phyloP scores from a whole-genome alignment of 2,329 filamentous ascomycete genomes.

The Pseudocercospora fijiensis region DNA sequence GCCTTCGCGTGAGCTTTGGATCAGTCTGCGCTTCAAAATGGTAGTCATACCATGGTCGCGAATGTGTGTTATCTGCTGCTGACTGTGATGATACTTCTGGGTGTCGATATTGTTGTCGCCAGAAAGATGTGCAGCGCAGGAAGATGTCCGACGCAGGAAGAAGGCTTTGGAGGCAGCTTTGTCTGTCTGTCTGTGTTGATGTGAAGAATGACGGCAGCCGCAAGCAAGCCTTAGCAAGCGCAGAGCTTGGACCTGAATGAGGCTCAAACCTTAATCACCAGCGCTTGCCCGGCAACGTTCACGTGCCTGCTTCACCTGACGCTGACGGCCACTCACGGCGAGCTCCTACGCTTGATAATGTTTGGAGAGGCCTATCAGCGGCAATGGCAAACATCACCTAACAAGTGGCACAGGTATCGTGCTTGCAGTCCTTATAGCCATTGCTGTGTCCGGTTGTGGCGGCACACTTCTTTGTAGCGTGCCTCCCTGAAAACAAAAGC shows the following conservation, averaged over 20 bases:
- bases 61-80: not conserved
- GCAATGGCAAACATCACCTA: constrained; percentile 11
- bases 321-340: constrained; percentile 3
- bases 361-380: constrained; percentile 11
- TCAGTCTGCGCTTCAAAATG: not conserved
- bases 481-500: constrained; percentile 3
- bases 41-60: not conserved
- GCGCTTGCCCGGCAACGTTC: not conserved
- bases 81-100: not conserved
- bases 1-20: constrained; percentile 1
- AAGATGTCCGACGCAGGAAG: no score
- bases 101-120: not conserved
- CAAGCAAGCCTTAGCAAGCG: not conserved
- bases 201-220: not conserved
- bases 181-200: not conserved
- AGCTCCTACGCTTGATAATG: constrained; percentile 14
- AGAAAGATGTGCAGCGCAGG: not conserved
- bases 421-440: constrained; percentile 1
- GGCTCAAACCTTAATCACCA: constrained; percentile 2
- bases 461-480: constrained; percentile 5
- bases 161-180: not conserved
- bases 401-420: constrained; percentile 6
- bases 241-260: not conserved
- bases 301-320: not conserved
- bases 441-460: not conserved